Conservation (phyloP, 2,329 filamentous ascomycete genomes). For the Xylogone sp. region DNA sequence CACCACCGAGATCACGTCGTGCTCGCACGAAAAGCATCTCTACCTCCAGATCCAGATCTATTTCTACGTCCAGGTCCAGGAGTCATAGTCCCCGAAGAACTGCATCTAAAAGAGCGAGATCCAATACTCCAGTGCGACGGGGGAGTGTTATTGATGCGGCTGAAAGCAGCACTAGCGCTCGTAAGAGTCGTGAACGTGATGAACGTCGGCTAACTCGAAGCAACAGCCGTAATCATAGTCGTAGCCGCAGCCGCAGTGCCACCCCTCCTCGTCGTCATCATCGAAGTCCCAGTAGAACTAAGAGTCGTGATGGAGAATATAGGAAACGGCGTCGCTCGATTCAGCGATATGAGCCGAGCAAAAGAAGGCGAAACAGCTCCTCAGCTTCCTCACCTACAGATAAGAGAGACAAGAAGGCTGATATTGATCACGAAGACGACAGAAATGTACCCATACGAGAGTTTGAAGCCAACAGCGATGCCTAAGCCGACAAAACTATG, state of each 20-base stretch:
- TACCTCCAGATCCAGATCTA: conserved; percentile 27
- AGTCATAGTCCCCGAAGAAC: conserved; percentile 20
- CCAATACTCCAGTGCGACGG: conserved; percentile 16
- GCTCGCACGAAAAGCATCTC: conserved; percentile 17
- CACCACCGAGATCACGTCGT: conserved; percentile 22
- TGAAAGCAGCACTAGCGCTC: conserved; percentile 13
- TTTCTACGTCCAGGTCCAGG: conserved; percentile 20
- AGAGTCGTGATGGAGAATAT: conserved; percentile 21
- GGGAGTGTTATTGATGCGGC: conserved; percentile 15
- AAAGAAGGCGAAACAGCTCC: conserved; percentile 47
- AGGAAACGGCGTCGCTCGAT: conserved; percentile 28
- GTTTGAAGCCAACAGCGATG: conserved; percentile 15
- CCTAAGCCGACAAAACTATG: conserved; percentile 30
- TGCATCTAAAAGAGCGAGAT: conserved; percentile 13
- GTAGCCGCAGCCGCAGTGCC: conserved; percentile 23
- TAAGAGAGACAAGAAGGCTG: conserved; percentile 51
- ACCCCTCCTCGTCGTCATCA: conserved; percentile 26
- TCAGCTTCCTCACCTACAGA: conserved; percentile 44
- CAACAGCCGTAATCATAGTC: conserved; percentile 16
- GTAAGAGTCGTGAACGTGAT: conserved; percentile 22
- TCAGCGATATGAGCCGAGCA: conserved; percentile 30
- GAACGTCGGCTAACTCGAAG: conserved; percentile 30
- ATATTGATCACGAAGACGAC: conserved; percentile 48
- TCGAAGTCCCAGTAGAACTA: conserved; percentile 20
- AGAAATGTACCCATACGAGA: conserved; percentile 18